These are phyloP conservation scores for Aspergillus alliaceus DNA, from an alignment of 2,329 filamentous ascomycete genomes.

Conservation along the genomic window DNA sequence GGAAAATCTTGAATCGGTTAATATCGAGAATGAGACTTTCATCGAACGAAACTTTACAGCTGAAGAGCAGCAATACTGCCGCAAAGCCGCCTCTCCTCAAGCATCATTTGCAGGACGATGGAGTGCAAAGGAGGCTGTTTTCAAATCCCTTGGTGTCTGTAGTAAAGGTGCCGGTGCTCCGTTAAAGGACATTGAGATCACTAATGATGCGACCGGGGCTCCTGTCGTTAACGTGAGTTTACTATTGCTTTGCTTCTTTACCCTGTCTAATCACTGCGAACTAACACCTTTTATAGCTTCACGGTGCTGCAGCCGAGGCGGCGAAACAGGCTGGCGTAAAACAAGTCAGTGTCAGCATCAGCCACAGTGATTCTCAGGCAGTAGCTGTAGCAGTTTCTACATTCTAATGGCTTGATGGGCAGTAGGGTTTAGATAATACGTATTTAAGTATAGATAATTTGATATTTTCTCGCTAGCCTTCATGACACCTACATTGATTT, in stretches of 20 bases:
- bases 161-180: slow-evolving; percentile 86
- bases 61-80: slow-evolving; percentile 83
- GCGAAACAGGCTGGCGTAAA: slow-evolving; percentile 87
- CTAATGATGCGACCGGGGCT: slow-evolving; percentile 75
- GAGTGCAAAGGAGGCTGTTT: slow-evolving; percentile 97
- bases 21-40: slow-evolving; percentile 92
- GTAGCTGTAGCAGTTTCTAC: slow-evolving; percentile 89
- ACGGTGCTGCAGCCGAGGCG: slow-evolving; percentile 77
- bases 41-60: slow-evolving; percentile 91
- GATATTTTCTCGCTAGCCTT: background rate
- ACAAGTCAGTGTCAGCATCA: slow-evolving; percentile 88
- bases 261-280: background rate
- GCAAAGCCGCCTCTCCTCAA: slow-evolving; percentile 72
- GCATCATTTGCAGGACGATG: slow-evolving; percentile 93
- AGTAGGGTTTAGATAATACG: slow-evolving; percentile 8
- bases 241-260: slow-evolving; percentile 11
- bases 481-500: no score
- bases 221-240: slow-evolving; percentile 78
- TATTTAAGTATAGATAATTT: slow-evolving; percentile 6
- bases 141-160: slow-evolving; percentile 89
- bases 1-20: slow-evolving; percentile 82
- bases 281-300: slow-evolving; percentile 62
- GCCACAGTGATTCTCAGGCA: slow-evolving; percentile 90
- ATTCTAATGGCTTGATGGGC: slow-evolving; percentile 51
- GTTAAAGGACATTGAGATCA: slow-evolving; percentile 92